phyloP scores from a whole-genome alignment of 2,329 filamentous ascomycete genomes.

The Torrubiella hemipterigena region DNA sequence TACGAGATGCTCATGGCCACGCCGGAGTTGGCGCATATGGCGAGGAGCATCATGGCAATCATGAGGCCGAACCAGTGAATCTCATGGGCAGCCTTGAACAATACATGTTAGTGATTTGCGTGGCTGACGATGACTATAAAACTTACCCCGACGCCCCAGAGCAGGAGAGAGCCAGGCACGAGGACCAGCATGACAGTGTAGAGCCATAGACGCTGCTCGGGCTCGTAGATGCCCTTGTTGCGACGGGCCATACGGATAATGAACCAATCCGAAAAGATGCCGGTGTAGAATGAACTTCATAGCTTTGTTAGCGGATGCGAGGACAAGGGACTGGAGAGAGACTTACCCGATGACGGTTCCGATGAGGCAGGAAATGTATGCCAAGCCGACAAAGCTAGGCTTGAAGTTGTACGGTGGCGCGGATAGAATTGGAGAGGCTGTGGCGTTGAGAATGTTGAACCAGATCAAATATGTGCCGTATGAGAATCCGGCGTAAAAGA shows the following conservation, averaged over 20 bases:
- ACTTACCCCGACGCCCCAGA: conserved; percentile 20
- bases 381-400: conserved; percentile 24
- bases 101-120: background rate
- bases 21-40: conserved; percentile 21
- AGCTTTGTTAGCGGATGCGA: conserved; percentile 2
- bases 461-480: conserved; percentile 29
- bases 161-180: conserved; percentile 15
- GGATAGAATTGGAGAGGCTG: conserved; percentile 25
- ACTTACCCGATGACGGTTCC: conserved; percentile 18
- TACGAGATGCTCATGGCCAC: conserved; percentile 25
- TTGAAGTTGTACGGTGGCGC: conserved; percentile 24
- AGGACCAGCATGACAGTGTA: conserved; percentile 18
- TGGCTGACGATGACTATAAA: background rate
- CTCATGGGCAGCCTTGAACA: conserved; percentile 18
- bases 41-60: conserved; percentile 24
- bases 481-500: conserved; percentile 29
- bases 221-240: conserved; percentile 27
- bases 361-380: conserved; percentile 23
- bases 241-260: conserved; percentile 24
- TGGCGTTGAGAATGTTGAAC: conserved; percentile 32
- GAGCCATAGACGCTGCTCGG: conserved; percentile 29
- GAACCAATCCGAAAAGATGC: conserved; percentile 23
- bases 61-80: conserved; percentile 30
- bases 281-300: conserved; percentile 15
- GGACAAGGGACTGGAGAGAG: conserved; percentile 1